phyloP scores from a whole-genome alignment of 1,139 yeast species.

The Pneumocystis sp. region DNA sequence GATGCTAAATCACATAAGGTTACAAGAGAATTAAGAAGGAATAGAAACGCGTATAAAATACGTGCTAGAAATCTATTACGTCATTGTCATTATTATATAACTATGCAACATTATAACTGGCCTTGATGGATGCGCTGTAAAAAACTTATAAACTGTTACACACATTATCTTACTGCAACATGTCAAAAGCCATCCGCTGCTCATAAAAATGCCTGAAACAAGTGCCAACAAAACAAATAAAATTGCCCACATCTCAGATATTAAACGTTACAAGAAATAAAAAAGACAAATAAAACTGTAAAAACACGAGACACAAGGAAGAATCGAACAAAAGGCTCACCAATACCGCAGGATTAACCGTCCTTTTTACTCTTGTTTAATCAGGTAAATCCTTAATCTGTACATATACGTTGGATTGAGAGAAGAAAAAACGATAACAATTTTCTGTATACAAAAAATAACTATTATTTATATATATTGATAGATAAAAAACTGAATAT shows the following conservation, averaged over 20 bases:
- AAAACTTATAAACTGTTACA: neutral
- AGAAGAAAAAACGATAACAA: no score
- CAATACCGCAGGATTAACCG: no score
- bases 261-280: no score
- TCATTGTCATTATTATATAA: neutral
- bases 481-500: no score
- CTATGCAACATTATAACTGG: neutral
- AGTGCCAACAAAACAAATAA: neutral
- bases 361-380: no score
- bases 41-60: slow-evolving; percentile 65
- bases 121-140: neutral
- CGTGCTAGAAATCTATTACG: slow-evolving; percentile 56
- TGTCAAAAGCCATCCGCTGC: neutral
- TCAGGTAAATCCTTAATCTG: no score
- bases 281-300: no score
- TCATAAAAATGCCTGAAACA: neutral
- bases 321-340: no score
- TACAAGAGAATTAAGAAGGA: slow-evolving; percentile 54
- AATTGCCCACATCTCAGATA: neutral
- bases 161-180: neutral
- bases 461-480: no score
- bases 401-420: no score
- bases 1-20: neutral
- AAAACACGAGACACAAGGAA: no score
- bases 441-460: neutral